phyloP scores from a whole-genome alignment of 768 basidiomycete species.

The Scleroderma bovista region DNA sequence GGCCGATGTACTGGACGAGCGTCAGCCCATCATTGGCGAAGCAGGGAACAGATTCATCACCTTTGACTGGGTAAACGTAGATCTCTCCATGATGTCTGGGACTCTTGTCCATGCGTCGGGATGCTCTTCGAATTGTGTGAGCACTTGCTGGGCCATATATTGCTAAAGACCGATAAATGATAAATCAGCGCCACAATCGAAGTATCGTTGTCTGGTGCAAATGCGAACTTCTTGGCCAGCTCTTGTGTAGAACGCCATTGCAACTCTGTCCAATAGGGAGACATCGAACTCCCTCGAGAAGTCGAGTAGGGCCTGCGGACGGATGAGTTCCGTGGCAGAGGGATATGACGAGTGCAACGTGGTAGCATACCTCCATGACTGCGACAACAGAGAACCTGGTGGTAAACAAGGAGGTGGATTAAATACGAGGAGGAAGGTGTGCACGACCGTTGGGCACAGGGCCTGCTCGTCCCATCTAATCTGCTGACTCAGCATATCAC shows the following conservation, averaged over 20 bases:
- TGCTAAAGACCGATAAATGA: slow-evolving; percentile 48
- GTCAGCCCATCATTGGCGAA: slow-evolving; percentile 6
- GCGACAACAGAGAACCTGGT: slow-evolving; percentile 10
- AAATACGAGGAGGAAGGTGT: slow-evolving; percentile 15
- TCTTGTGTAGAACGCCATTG: slow-evolving; percentile 87
- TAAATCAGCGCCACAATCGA: slow-evolving; percentile 5
- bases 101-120: slow-evolving; percentile 97
- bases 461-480: slow-evolving; percentile 35
- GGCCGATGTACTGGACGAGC: slow-evolving; percentile 75
- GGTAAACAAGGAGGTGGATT: slow-evolving; percentile 7
- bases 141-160: slow-evolving; percentile 88
- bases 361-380: slow-evolving; percentile 34
- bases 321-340: neutral
- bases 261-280: slow-evolving; percentile 86
- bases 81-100: slow-evolving; percentile 85
- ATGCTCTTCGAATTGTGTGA: slow-evolving; percentile 95
- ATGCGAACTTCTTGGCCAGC: slow-evolving; percentile 70
- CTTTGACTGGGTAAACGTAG: slow-evolving; percentile 83
- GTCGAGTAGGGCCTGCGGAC: slow-evolving; percentile 75
- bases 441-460: slow-evolving; percentile 27
- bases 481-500: too few relatives aligned
- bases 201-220: slow-evolving; percentile 5
- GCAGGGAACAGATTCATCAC: slow-evolving; percentile 28
- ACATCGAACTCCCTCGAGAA: slow-evolving; percentile 94
- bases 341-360: neutral